A percentile compares a stretch with the other conserved stretches of the same genome.
phyloP scores from a whole-genome alignment of 2,329 filamentous ascomycete genomes.

The Penicillium glabrum region DNA sequence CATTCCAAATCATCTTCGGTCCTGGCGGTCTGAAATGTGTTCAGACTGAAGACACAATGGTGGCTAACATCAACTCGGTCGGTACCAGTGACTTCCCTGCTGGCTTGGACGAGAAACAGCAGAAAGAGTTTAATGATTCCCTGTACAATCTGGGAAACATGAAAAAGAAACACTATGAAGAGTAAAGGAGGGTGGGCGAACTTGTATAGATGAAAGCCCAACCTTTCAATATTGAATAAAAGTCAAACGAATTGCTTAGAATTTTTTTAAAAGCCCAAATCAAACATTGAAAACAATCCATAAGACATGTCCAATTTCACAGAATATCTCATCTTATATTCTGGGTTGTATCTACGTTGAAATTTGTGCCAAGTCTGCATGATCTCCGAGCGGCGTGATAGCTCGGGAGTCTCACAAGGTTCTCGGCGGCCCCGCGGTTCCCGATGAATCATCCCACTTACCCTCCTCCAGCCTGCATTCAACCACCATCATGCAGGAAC shows the following conservation, averaged over 20 bases:
- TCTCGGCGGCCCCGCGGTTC: conserved; percentile 13
- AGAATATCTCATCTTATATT: neutral
- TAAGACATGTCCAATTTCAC: neutral
- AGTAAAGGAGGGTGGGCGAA: neutral
- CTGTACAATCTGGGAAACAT: conserved; percentile 43
- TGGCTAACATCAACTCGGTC: conserved; percentile 28
- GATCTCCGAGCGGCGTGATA: neutral
- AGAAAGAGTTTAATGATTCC: conserved; percentile 34
- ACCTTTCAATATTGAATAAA: neutral
- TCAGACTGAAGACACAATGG: conserved; percentile 18
- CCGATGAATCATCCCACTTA: conserved; percentile 23
- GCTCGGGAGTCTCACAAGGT: conserved; percentile 6
- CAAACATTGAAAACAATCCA: no score
- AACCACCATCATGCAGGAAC: conserved; percentile 58
- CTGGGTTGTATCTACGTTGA: neutral
- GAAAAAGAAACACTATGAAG: conserved; percentile 32
- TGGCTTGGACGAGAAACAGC: conserved; percentile 29
- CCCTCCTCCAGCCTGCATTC: conserved; percentile 24
- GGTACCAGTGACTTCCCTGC: conserved; percentile 30
- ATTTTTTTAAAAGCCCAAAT: neutral
- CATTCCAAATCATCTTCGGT: conserved; percentile 24
- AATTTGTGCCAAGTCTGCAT: neutral
- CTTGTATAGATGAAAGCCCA: neutral
- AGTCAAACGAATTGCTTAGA: neutral
- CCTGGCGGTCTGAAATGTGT: conserved; percentile 28